Percentiles rank a stretch among this genome's conserved stretches.
Conservation (phyloP, 2,329 filamentous ascomycete genomes). For the Aureobasidium sp. region DNA sequence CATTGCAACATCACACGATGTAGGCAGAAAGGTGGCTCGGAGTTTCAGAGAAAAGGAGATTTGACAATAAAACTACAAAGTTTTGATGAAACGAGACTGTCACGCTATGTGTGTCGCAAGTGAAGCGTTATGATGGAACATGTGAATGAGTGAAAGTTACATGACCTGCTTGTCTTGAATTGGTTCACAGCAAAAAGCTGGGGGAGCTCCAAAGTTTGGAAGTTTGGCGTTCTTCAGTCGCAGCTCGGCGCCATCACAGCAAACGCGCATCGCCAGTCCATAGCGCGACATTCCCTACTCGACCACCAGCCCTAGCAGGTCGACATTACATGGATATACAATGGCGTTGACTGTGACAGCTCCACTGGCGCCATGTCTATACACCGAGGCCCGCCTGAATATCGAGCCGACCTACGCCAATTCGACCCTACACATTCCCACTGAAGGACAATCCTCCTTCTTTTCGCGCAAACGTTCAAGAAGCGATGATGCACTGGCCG, state of each 20-base stretch:
- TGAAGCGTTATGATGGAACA: neutral
- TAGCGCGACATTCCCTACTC: neutral
- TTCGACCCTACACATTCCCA: conserved; percentile 61
- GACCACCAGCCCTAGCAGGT: neutral
- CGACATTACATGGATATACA: conserved; percentile 4
- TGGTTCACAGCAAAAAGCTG: neutral
- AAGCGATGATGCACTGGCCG: conserved; percentile 33
- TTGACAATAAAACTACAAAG: neutral
- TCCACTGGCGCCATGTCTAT: conserved; percentile 58
- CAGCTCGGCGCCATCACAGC: conserved; percentile 1
- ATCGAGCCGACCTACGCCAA: conserved; percentile 65
- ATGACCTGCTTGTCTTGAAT: neutral
- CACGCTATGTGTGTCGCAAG: neutral
- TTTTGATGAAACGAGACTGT: neutral
- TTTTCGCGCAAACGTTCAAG: conserved; percentile 27
- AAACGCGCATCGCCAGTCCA: neutral
- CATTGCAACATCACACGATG: neutral
- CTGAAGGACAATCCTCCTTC: conserved; percentile 35
- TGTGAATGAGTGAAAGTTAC: neutral
- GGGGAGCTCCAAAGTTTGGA: conserved; percentile 6
- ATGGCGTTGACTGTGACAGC: conserved; percentile 49
- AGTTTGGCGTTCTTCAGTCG: conserved; percentile 3
- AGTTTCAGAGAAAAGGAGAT: neutral
- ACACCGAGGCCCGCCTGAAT: conserved; percentile 81
- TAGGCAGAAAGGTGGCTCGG: neutral